Base-by-base conservation (phyloP, 1,284 basidiomycete genomes). In the Cystobasidium pallidum region DNA sequence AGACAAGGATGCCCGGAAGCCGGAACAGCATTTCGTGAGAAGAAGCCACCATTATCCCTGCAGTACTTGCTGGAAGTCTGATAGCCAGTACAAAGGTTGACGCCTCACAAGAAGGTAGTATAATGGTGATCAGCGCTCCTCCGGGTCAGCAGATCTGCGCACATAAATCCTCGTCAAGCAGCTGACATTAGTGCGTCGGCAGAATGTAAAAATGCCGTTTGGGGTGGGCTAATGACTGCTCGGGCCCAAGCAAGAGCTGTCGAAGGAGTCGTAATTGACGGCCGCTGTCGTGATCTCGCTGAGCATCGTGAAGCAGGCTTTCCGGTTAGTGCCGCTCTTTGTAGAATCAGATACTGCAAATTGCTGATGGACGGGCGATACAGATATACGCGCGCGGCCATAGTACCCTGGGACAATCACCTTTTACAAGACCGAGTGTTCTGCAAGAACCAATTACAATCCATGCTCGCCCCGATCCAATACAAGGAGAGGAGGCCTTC, bases 171-270 rank as follows among this genome's bases (percentile, higher is more conserved):
- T 45, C 3, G 43, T 15, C n/a, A 30, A 17, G 41, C 61, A 3
- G 34, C 45, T 63, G 36, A 36, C 32, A 36, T 3, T 45, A 3
- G 30, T 10, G 10, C 17, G 17, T 21, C 63, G 7, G 26, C 80
- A 92, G 90, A 88, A 75, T 83, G 84, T 55, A 91, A 89, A 80
- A 92, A 89, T 75, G 92, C 92, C 0, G 89, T 92, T 0, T 94
- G 93, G 90, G 93, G 93, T 8, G 93, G 92, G 2, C 85, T 95
- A 39, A 92, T 95, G 91, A 89, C 91, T 0, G 89, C 90, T 0
- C 89, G 91, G 19, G 91, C 92, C 0, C 86, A 88, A 77, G 83
- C 86, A 15, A 86, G 88, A 51, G 85, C 85, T 26, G 88, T 88
- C 3, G 82, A 84, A 19, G 92, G 91, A 6, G 90, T 91, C 41